These are phyloP conservation scores for Apophysomyces ossiformis DNA, from an alignment of 371 early-diverging fungal genomes.

Conservation along the genomic window DNA sequence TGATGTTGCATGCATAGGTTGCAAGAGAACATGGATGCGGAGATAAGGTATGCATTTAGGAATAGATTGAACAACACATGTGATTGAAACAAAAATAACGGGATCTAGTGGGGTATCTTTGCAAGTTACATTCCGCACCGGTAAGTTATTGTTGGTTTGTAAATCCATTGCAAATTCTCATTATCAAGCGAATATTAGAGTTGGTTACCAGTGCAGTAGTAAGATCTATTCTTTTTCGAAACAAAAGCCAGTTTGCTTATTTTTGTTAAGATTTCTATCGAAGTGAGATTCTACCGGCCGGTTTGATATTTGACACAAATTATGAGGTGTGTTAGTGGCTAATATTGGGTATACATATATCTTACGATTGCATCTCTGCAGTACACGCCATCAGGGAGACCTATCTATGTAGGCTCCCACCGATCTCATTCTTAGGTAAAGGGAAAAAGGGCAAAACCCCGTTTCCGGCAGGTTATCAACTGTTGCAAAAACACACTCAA, in stretches of 20 bases:
- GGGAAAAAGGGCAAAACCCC: neutral
- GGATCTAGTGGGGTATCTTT: slow-evolving; percentile 68
- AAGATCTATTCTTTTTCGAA: slow-evolving; percentile 12
- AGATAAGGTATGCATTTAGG: slow-evolving; percentile 50
- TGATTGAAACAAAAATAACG: slow-evolving; percentile 11
- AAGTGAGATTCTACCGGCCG: slow-evolving; percentile 66
- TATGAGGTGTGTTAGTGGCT: slow-evolving; percentile 40
- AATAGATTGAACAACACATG: slow-evolving; percentile 11
- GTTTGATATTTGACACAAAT: slow-evolving; percentile 73
- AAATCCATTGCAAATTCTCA: neutral
- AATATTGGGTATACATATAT: neutral
- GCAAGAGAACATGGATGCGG: slow-evolving; percentile 61
- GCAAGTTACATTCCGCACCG: slow-evolving; percentile 77
- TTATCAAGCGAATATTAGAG: slow-evolving; percentile 27
- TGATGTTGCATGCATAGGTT: slow-evolving; percentile 22
- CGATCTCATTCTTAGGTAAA: slow-evolving; percentile 20
- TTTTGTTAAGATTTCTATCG: slow-evolving; percentile 59
- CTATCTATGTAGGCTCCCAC: slow-evolving; percentile 41
- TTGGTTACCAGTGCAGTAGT: slow-evolving; percentile 80
- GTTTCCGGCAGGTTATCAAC: neutral
- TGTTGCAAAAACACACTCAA: slow-evolving; percentile 1
- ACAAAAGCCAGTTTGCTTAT: neutral
- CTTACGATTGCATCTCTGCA: slow-evolving; percentile 9
- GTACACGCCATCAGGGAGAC: slow-evolving; percentile 41
- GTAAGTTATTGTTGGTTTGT: slow-evolving; percentile 23